A percentile compares a stretch with the other conserved stretches of the same genome.
Evolutionary conservation across 1,139 yeast genomes (phyloP).

Genomic region (Nakaseomyces nivariensis): DNA sequence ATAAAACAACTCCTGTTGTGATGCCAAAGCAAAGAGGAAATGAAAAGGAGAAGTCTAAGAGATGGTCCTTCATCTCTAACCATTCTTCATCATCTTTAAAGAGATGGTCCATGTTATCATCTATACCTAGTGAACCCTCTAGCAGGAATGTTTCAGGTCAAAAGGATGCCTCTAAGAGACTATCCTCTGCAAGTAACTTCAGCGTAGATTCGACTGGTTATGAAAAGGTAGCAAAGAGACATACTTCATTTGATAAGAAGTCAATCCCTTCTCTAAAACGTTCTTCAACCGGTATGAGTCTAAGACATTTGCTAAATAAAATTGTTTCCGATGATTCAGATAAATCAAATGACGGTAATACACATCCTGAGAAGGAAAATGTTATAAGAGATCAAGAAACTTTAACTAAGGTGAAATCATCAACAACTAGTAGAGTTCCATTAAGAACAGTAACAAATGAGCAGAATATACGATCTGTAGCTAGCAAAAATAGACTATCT

Average conservation of each 20-base stretch:
- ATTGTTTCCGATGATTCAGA: conserved; percentile 17
- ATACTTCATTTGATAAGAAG: conserved; percentile 2
- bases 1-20: background rate
- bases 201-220: conserved; percentile 1
- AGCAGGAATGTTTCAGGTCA: conserved; percentile 13
- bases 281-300: conserved; percentile 26
- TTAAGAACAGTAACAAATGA: conserved; percentile 1
- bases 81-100: conserved; percentile 23
- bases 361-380: conserved; percentile 3
- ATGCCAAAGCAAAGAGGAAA: background rate
- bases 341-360: background rate
- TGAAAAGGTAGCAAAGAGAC: background rate
- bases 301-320: conserved; percentile 24
- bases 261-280: conserved; percentile 18
- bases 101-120: conserved; percentile 27
- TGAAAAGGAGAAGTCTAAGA: conserved; percentile 7
- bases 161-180: conserved; percentile 14
- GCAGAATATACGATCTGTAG: background rate
- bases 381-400: background rate
- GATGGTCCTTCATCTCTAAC: conserved; percentile 27
- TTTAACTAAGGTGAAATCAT: background rate
- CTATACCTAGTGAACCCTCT: conserved; percentile 6
- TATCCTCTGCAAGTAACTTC: conserved; percentile 12
- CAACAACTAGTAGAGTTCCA: background rate
- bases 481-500: background rate